phyloP scores from a whole-genome alignment of 495 filamentous ascomycete genomes.

The Neurospora hispaniola region DNA sequence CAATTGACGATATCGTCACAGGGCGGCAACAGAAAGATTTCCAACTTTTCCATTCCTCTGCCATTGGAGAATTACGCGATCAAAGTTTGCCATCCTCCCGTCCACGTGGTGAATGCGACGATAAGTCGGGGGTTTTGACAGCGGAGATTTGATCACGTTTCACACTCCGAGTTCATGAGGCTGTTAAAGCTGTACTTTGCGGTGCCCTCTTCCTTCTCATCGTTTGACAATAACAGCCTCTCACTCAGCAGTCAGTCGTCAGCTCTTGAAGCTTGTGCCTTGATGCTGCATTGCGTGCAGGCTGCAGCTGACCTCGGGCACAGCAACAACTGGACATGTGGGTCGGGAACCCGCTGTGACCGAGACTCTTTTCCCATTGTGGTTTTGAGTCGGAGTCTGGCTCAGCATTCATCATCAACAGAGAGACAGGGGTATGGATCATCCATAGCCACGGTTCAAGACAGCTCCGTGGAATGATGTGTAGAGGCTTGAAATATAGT shows the following conservation, averaged over 20 bases:
- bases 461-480: not conserved
- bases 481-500: not conserved
- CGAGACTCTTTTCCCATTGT: not conserved
- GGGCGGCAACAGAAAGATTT: not conserved
- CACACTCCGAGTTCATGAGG: not conserved
- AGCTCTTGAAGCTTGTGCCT: not conserved
- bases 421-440: not conserved
- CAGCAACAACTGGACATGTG: not conserved
- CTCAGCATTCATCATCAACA: not conserved
- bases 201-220: not conserved
- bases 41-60: not conserved
- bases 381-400: not conserved
- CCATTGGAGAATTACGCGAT: not conserved
- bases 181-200: not conserved
- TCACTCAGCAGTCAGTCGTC: not conserved
- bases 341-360: not conserved
- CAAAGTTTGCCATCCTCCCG: not conserved
- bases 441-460: not conserved
- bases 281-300: not conserved
- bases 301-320: not conserved
- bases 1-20: not conserved
- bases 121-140: not conserved
- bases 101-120: not conserved
- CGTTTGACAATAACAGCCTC: not conserved
- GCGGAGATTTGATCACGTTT: not conserved